A percentile compares a stretch with the other conserved stretches of the same genome.
phyloP scores from a whole-genome alignment of 495 filamentous ascomycete genomes.

The Astrocystis sublimbata region DNA sequence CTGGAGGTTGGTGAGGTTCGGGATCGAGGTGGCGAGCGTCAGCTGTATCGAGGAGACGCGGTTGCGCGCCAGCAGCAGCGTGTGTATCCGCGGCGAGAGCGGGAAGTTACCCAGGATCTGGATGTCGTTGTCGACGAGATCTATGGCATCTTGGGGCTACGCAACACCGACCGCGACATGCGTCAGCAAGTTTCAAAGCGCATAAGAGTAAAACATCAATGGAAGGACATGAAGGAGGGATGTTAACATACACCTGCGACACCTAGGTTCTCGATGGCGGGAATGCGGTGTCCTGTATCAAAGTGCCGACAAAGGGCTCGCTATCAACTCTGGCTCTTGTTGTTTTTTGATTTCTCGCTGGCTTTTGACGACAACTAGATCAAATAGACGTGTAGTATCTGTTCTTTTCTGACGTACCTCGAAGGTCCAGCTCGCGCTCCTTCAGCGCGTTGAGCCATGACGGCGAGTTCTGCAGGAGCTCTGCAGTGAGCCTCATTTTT shows the following conservation, averaged over 20 bases:
- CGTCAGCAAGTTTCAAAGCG: neutral
- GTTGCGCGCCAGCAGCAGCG: constrained; percentile 88
- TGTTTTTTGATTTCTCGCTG: too few species aligned
- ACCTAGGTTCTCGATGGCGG: constrained; percentile 96
- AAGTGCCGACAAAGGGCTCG: constrained; percentile 52
- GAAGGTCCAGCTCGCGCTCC: constrained; percentile 97
- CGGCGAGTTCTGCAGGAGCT: constrained; percentile 86
- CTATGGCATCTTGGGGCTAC: constrained; percentile 85
- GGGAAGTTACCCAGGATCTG: constrained; percentile 88
- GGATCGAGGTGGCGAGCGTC: constrained; percentile 67
- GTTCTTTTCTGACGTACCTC: constrained; percentile 99
- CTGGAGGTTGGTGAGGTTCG: constrained; percentile 74
- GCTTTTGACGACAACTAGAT: constrained; percentile 41
- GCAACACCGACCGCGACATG: neutral
- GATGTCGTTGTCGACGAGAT: constrained; percentile 98
- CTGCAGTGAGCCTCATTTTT: constrained; percentile 87
- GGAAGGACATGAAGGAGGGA: constrained; percentile 14
- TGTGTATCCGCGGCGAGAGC: constrained; percentile 81
- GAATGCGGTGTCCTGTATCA: constrained; percentile 94
- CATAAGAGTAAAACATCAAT: neutral
- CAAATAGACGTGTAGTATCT: constrained; percentile 88
- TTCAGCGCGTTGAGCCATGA: constrained; percentile 97
- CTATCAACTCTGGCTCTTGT: constrained; percentile 86
- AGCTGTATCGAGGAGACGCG: constrained; percentile 79
- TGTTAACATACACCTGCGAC: constrained; percentile 74